Evolutionary conservation across 2,329 filamentous ascomycete genomes (phyloP).

Genomic region (Fusarium sp.): DNA sequence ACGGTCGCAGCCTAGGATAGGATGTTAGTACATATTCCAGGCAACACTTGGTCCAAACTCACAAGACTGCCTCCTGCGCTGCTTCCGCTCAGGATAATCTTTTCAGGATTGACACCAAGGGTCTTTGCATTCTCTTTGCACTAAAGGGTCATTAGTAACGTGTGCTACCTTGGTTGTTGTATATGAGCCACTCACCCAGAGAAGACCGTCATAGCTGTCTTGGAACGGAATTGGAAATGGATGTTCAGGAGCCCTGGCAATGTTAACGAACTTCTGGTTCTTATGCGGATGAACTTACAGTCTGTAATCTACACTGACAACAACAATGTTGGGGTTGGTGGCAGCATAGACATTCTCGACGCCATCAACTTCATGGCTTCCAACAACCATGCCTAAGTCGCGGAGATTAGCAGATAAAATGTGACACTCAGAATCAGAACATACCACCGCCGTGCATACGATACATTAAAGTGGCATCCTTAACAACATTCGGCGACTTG

Average conservation of each 20-base stretch:
- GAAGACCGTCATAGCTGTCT: slow-evolving; percentile 38
- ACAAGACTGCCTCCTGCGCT: slow-evolving; percentile 40
- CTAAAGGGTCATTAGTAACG: not conserved
- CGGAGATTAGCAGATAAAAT: not conserved
- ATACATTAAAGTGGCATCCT: slow-evolving; percentile 36
- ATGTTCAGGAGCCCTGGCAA: slow-evolving; percentile 33
- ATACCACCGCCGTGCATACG: slow-evolving; percentile 43
- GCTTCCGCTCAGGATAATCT: slow-evolving; percentile 35
- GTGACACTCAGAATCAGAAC: not conserved
- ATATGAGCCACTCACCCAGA: slow-evolving; percentile 23
- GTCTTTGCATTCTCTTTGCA: slow-evolving; percentile 34
- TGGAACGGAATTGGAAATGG: slow-evolving; percentile 35
- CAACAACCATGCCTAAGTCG: slow-evolving; percentile 34
- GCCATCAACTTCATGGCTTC: slow-evolving; percentile 39
- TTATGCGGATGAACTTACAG: slow-evolving; percentile 12
- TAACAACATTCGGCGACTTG: slow-evolving; percentile 9
- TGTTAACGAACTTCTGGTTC: not conserved
- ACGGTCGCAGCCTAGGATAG: slow-evolving; percentile 30
- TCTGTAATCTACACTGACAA: slow-evolving; percentile 41
- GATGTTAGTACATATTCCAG: not conserved
- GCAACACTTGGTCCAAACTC: rapidly evolving
- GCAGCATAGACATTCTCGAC: slow-evolving; percentile 39
- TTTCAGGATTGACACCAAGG: slow-evolving; percentile 31
- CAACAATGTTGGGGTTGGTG: slow-evolving; percentile 22
- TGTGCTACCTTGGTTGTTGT: rapidly evolving